Conservation (phyloP, 768 basidiomycete species). For the Termitomyces sp. region DNA sequence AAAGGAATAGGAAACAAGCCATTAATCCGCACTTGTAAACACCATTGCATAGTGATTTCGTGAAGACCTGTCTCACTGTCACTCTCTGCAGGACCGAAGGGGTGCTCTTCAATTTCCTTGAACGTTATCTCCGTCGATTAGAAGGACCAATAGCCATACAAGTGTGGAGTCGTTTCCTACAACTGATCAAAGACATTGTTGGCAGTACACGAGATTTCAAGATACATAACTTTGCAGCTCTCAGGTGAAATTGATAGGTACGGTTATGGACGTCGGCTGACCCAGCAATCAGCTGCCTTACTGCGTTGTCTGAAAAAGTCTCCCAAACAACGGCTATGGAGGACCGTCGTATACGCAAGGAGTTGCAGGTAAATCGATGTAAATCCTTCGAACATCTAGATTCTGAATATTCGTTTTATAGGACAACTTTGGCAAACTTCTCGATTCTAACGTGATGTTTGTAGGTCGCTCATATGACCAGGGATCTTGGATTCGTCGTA, state of each 20-base stretch:
- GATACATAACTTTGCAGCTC: conserved; percentile 62
- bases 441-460: conserved; percentile 75
- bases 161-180: conserved; percentile 81
- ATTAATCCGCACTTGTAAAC: conserved; percentile 69
- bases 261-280: not conserved
- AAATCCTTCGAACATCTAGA: not conserved
- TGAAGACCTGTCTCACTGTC: conserved; percentile 1
- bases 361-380: conserved; percentile 64
- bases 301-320: conserved; percentile 78
- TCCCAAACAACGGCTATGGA: conserved; percentile 90
- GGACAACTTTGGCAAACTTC: conserved; percentile 83
- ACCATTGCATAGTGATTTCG: not conserved
- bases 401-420: conserved; percentile 21
- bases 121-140: conserved; percentile 76
- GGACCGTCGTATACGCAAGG: conserved; percentile 82
- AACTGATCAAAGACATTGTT: conserved; percentile 77
- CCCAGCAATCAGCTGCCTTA: conserved; percentile 54
- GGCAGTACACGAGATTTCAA: conserved; percentile 66
- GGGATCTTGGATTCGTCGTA: conserved; percentile 76
- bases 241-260: conserved; percentile 52
- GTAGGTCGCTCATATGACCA: conserved; percentile 73
- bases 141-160: conserved; percentile 93
- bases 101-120: conserved; percentile 81
- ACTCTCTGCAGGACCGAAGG: conserved; percentile 54
- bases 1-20: conserved; percentile 57